These are phyloP conservation scores for Thielaviopsis euricoi DNA, from an alignment of 2,329 filamentous ascomycete species.

Conservation along the genomic window DNA sequence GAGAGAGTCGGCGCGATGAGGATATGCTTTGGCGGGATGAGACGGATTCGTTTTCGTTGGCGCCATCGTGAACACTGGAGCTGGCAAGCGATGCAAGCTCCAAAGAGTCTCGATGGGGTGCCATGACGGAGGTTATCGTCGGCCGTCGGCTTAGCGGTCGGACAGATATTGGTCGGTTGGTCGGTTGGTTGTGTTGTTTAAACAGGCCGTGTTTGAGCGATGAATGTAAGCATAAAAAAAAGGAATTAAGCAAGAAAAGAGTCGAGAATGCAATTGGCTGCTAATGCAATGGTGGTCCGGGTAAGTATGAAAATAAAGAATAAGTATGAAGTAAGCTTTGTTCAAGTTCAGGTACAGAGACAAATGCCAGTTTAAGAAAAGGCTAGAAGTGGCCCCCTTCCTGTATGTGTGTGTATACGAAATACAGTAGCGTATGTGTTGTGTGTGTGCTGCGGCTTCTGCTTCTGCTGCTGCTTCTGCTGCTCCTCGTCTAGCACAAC, in stretches of 20 bases:
- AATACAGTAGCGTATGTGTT: too few species aligned
- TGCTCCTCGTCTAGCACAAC: neutral
- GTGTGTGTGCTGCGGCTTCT: too few species aligned
- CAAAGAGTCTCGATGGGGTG: slow-evolving; percentile 65
- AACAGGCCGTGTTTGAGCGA: neutral
- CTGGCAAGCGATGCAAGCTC: slow-evolving; percentile 92
- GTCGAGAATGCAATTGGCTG: neutral
- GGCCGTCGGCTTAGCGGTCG: slow-evolving; percentile 12
- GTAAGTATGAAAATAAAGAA: neutral
- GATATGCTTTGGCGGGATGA: slow-evolving; percentile 73
- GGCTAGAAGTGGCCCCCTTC: neutral
- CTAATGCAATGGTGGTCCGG: neutral
- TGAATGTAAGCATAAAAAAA: too few species aligned
- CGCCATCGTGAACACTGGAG: slow-evolving; percentile 37
- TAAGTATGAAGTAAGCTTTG: neutral
- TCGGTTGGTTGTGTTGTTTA: neutral
- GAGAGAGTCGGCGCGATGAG: slow-evolving; percentile 80
- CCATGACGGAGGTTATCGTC: slow-evolving; percentile 1
- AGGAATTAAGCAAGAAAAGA: neutral
- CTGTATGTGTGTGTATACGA: too few species aligned
- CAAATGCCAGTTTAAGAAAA: neutral
- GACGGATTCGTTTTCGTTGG: slow-evolving; percentile 35
- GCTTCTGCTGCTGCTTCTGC: neutral
- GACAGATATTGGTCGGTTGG: neutral
- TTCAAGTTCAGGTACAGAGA: neutral